Percentiles rank a stretch among this genome's conserved stretches.
Conservation (phyloP, 2,329 filamentous ascomycete genomes). For the Hypomyces rosellus region DNA sequence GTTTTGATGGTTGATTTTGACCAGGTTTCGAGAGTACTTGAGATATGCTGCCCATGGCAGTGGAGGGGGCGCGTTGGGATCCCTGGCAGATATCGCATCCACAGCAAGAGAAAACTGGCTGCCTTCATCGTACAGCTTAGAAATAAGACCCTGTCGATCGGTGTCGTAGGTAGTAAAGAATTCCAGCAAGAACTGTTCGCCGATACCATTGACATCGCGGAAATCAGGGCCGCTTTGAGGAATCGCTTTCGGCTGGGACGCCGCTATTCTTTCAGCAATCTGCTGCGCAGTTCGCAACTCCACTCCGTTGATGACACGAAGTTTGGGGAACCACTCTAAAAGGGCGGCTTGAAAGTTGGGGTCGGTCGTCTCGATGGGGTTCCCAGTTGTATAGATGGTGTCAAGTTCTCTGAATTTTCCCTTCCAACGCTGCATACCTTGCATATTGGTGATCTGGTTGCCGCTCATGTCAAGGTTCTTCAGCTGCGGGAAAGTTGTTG, state of each 20-base stretch:
- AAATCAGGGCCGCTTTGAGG: conserved; percentile 62
- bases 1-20: conserved; percentile 55
- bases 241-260: conserved; percentile 50
- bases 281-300: conserved; percentile 69
- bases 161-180: conserved; percentile 71
- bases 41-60: conserved; percentile 70
- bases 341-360: conserved; percentile 62
- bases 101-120: conserved; percentile 72
- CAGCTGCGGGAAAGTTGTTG: conserved; percentile 75
- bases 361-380: conserved; percentile 59
- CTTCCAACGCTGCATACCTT: conserved; percentile 67
- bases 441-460: conserved; percentile 67
- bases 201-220: conserved; percentile 65
- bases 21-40: conserved; percentile 70
- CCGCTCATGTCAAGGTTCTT: conserved; percentile 84
- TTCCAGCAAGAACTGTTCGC: conserved; percentile 66
- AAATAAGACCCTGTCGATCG: conserved; percentile 57
- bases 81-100: conserved; percentile 54
- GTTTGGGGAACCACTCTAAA: conserved; percentile 73
- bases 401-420: conserved; percentile 72
- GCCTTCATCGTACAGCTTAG: conserved; percentile 66
- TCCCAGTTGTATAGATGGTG: conserved; percentile 71
- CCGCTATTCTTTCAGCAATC: conserved; percentile 48
- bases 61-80: conserved; percentile 33
- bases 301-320: conserved; percentile 69